A percentile compares a stretch with the other conserved stretches of the same genome.
Conservation (phyloP, 83 land plant species). For the Picea mariana region DNA sequence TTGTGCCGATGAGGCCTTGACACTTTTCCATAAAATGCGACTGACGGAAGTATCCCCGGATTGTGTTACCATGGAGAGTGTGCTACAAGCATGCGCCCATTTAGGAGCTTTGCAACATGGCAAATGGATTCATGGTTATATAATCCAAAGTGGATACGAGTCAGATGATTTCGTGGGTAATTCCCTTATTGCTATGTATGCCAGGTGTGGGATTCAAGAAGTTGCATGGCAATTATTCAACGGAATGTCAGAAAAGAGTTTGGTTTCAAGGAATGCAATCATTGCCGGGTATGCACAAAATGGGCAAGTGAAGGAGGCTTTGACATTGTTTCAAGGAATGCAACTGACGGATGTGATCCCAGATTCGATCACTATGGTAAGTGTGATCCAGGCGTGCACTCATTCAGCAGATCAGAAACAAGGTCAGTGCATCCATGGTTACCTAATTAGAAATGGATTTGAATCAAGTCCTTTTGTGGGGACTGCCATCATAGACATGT, state of each 20-base stretch:
- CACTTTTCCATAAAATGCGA: not conserved
- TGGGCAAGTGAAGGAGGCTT: not conserved
- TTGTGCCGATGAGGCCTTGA: not conserved
- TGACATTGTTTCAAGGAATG: not conserved
- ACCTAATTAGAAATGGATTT: constrained; percentile 15
- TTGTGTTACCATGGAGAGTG: not conserved
- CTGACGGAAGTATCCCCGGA: not conserved
- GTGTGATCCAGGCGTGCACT: constrained; percentile 22
- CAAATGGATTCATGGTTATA: not conserved
- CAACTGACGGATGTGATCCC: not conserved
- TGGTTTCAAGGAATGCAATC: not conserved
- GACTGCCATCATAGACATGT: constrained; percentile 13
- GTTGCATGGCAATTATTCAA: not conserved
- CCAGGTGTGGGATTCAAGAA: not conserved
- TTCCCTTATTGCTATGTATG: not conserved
- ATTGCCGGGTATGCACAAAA: not conserved
- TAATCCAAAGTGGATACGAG: not conserved
- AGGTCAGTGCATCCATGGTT: constrained; percentile 29
- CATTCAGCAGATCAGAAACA: constrained; percentile 11
- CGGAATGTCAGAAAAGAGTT: not conserved
- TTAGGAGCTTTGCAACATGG: not conserved
- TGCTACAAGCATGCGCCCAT: not conserved
- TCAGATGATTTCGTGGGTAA: not conserved
- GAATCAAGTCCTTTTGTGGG: constrained; percentile 13
- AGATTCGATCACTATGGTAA: not conserved